Base-by-base conservation (phyloP, 805 yeast genomes). In the Metschnikowia drakensbergensis region DNA sequence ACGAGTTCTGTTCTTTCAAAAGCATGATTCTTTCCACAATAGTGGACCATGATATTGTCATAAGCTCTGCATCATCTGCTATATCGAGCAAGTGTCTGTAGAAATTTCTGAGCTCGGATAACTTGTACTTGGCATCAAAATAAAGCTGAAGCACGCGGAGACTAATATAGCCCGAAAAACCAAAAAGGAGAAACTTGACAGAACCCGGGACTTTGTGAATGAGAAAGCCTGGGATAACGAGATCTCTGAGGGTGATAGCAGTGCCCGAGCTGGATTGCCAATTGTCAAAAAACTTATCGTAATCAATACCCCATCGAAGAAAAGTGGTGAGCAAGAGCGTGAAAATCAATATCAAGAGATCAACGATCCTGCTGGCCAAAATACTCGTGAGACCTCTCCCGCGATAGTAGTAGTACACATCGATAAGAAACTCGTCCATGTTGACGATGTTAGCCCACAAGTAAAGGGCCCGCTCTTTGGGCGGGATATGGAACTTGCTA, bases 381-480 rank as follows among this genome's bases (percentile, higher is more conserved):
- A 92, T 88, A 62, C 96, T 88, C 42, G 76, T 74, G 49, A 84
- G 76, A 0, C 99, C 99, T 62, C 84, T 88, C 3, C 95, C 96
- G 27, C 85, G 70, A 63, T 87, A 94, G 62, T 90, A 94, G 44
- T 77, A 75, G 66, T 94, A 94, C 8, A 91, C 79, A 57, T 92
- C 96, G 46, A 81, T 82, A 17, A 94, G 71, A 58, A 92, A 94
- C 40, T 81, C 78, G 68, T 94, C 99, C 64, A 94, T 76, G 64
- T 94, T 94, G 56, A 87, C 88, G 25, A 94, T 88, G 60, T 94
- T 94, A 1, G 98, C 96, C 98, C 99, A 94, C 51, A 88, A 77
- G 89, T 97, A 94, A 13, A 87, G 71, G 0, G 98, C 96, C 42
- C 89, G 71, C 61, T 91, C 97, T 42, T 65, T 66, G 3, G 76